Base-by-base conservation (phyloP, 176 grass and related monocot genomes). In the Melocanna baccifera region DNA sequence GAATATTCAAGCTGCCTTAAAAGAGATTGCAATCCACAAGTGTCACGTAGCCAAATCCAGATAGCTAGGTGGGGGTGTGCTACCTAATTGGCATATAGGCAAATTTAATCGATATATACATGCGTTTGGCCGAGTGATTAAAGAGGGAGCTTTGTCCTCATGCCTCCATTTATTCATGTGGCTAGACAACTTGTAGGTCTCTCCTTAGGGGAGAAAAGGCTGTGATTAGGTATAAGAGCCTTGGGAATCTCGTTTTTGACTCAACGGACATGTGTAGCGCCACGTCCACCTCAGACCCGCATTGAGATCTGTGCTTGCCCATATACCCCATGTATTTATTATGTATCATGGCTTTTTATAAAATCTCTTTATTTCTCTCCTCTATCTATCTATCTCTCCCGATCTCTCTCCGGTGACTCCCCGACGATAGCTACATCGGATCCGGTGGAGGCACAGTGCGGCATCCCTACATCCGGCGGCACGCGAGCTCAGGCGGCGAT, bases 141-240 rank as follows among this genome's bases (percentile, higher is more conserved):
- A 86, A 41, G 83, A 19, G 19, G 30, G 22, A 37, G 7, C 36
- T 14, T 47, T 84, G 76, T 85, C 77, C 55, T 74, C 29, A 47
- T 67, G 63, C 67, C 71, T 82, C 59, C 42, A 94, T 83, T 66
- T 80, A 48, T 67, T 56, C 70, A 81, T 61, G 62, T 37, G 40
- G 78, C 76, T 66, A 62, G 81, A 63, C 76, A 64, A 18, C 79
- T 64, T 73, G 77, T 87, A 84, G 75, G 51, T 63, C 67, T 75
- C 62, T 84, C 79, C 81, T 81, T 86, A 55, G 28, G 58, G 58
- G 48, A 67, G 10, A 68, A 84, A 74, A 67, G 86, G 65, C 39
- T 71, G 74, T 78, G 85, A 69, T 90, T 90, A 92, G 90, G 90
- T 90, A 83, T 57, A 16, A 74, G 41, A 64, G 12, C 80, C 40